phyloP scores from a whole-genome alignment of 1,284 basidiomycete genomes.

The Ceratorhiza oryzae-sativae region DNA sequence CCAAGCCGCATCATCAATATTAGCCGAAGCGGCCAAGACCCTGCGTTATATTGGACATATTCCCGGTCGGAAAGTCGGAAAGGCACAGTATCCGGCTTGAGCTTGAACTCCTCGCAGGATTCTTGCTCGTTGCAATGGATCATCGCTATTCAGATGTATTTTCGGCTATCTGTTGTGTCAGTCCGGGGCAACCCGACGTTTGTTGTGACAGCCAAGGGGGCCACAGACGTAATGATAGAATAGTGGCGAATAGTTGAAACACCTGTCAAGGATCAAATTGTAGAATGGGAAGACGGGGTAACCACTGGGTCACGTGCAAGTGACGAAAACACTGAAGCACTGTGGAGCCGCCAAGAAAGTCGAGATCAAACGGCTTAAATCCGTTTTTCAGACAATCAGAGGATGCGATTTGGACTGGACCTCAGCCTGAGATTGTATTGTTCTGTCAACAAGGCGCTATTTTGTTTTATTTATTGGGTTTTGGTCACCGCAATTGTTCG shows the following conservation, averaged over 20 bases:
- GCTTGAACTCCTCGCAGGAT: too few relatives aligned
- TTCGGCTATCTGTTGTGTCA: too few relatives aligned
- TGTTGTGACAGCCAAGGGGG: too few relatives aligned
- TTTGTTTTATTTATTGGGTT: too few relatives aligned
- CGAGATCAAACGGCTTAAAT: background rate
- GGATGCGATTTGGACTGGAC: background rate
- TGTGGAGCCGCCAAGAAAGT: background rate
- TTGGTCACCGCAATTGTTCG: too few relatives aligned
- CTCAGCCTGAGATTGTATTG: background rate
- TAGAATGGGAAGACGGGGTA: background rate
- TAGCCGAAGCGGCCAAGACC: slow-evolving; percentile 28
- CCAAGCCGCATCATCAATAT: slow-evolving; percentile 20
- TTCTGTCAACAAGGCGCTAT: too few relatives aligned
- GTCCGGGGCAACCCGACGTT: too few relatives aligned
- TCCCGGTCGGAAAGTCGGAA: too few relatives aligned
- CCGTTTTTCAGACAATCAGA: background rate
- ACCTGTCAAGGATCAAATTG: slow-evolving; percentile 1
- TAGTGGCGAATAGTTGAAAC: background rate
- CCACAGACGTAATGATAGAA: too few relatives aligned
- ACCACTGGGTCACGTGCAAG: background rate
- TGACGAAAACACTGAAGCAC: background rate
- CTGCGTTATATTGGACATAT: background rate
- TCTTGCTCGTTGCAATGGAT: too few relatives aligned
- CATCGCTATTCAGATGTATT: background rate
- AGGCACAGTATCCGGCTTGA: too few relatives aligned